Evolutionary conservation across 2,329 filamentous ascomycete species (phyloP).

Genomic region (Exophiala sp.): DNA sequence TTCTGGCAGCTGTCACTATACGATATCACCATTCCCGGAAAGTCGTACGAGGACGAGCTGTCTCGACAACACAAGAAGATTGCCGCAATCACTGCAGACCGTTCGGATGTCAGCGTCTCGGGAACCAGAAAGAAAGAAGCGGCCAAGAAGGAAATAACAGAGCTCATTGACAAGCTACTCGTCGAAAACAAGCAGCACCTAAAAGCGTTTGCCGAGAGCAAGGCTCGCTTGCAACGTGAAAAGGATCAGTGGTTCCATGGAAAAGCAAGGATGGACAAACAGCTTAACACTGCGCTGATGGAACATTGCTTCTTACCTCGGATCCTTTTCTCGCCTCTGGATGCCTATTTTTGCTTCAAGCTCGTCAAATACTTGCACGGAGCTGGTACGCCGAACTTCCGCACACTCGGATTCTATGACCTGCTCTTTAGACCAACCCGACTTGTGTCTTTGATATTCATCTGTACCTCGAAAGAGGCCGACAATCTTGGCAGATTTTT

Average conservation of each 20-base stretch:
- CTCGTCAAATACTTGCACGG: slow-evolving; percentile 84
- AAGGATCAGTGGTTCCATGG: slow-evolving; percentile 72
- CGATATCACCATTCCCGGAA: slow-evolving; percentile 69
- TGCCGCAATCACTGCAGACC: slow-evolving; percentile 61
- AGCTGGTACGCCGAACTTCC: slow-evolving; percentile 77
- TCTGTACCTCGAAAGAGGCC: slow-evolving; percentile 82
- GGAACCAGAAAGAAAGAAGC: slow-evolving; percentile 62
- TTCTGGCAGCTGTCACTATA: slow-evolving; percentile 88
- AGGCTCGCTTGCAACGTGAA: slow-evolving; percentile 65
- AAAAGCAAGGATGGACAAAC: slow-evolving; percentile 57
- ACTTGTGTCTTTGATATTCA: slow-evolving; percentile 75
- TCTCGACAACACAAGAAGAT: slow-evolving; percentile 62
- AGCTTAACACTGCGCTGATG: slow-evolving; percentile 68
- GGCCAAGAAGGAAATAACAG: slow-evolving; percentile 62
- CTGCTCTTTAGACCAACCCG: slow-evolving; percentile 78
- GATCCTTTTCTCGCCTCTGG: slow-evolving; percentile 72
- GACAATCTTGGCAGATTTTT: slow-evolving; percentile 91
- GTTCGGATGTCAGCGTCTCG: slow-evolving; percentile 63
- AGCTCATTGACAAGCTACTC: slow-evolving; percentile 63
- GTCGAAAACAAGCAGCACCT: slow-evolving; percentile 68
- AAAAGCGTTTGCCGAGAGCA: slow-evolving; percentile 60
- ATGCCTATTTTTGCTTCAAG: slow-evolving; percentile 82
- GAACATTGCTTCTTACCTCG: slow-evolving; percentile 92
- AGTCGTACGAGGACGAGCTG: slow-evolving; percentile 72
- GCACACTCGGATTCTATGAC: slow-evolving; percentile 75